A percentile compares a stretch with the other conserved stretches of the same genome.
phyloP scores from a whole-genome alignment of 495 filamentous ascomycete species.

The Parathielavia appendiculata region DNA sequence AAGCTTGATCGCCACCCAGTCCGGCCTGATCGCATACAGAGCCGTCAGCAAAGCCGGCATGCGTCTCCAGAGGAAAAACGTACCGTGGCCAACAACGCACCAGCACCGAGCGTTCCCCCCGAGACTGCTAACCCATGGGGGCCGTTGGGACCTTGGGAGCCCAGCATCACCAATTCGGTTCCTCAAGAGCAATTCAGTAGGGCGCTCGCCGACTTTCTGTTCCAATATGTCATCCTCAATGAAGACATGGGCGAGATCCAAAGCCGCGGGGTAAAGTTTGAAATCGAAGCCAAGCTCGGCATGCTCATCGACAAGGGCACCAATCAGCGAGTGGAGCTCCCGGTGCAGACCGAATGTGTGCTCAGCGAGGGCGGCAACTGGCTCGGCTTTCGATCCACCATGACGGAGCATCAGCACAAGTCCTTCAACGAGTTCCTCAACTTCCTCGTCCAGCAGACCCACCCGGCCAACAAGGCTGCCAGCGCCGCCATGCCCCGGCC shows the following conservation, averaged over 20 bases:
- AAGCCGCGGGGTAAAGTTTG: conserved; percentile 61
- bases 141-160: conserved; percentile 63
- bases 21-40: conserved; percentile 14
- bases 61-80: conserved; percentile 44
- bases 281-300: conserved; percentile 90
- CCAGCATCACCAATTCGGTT: conserved; percentile 59
- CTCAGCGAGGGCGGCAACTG: conserved; percentile 47
- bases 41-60: conserved; percentile 47
- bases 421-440: conserved; percentile 78
- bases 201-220: conserved; percentile 69
- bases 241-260: conserved; percentile 50
- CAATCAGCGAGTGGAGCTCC: conserved; percentile 59
- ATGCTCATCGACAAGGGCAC: conserved; percentile 66
- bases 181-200: conserved; percentile 65
- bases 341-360: conserved; percentile 61
- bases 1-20: conserved; percentile 31
- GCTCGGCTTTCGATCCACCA: conserved; percentile 68
- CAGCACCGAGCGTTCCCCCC: conserved; percentile 8
- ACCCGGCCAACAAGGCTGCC: conserved; percentile 41
- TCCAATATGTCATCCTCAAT: conserved; percentile 57
- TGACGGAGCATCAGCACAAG: conserved; percentile 77
- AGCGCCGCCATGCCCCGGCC: conserved; percentile 16
- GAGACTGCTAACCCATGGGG: conserved; percentile 15
- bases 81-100: conserved; percentile 23
- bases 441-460: conserved; percentile 51